Base-by-base conservation (phyloP, 148 eudicot genomes). In the Camellia japonica region DNA sequence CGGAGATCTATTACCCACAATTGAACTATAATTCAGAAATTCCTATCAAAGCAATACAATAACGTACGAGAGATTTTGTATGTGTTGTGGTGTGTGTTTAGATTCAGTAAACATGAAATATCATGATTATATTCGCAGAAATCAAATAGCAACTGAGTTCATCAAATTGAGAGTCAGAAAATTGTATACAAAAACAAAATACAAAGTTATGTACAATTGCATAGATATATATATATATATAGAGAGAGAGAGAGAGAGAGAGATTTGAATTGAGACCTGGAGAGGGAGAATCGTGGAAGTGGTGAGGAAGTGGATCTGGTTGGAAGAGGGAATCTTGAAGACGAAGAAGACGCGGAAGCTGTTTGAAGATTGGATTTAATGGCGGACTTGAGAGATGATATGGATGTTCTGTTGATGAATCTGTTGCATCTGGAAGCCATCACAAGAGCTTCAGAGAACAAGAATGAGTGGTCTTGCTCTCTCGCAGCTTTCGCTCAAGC, bases 341-440 rank as follows among this genome's bases (percentile, higher is more conserved):
- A 71, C 47, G 89, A 43, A 23, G 86, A 43, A 47, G 85, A 15
- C 4, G 87, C 70, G 46, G 76, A 70, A 5, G 87, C 38, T 77
- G 85, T 60, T 64, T 51, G 75, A 51, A 86, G 7, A 67, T 82
- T 78, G 16, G 90, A 86, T 59, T 85, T 87, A 76, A 87, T n/a
- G 71, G 93, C 85, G 74, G 95, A 91, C 89, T 83, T 92, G 67
- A 94, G 81, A 15, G 87, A 85, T 2, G 93, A 87, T 2, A 86
- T 3, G 11, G 94, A 83, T 61, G 89, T 65, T 84, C 85, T 87
- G 60, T 74, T 82, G 59, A 91, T 71, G 75, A 93, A 82, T 85
- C 94, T 89, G 71, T 79, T 78, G 86, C 90, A 93, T 75, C 64
- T 93, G 0, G 94, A 88, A 80, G 94, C 92, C 97, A 91, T 93